Conservation (phyloP, 371 early-diverging fungal species). For the Chytridiales sp. region DNA sequence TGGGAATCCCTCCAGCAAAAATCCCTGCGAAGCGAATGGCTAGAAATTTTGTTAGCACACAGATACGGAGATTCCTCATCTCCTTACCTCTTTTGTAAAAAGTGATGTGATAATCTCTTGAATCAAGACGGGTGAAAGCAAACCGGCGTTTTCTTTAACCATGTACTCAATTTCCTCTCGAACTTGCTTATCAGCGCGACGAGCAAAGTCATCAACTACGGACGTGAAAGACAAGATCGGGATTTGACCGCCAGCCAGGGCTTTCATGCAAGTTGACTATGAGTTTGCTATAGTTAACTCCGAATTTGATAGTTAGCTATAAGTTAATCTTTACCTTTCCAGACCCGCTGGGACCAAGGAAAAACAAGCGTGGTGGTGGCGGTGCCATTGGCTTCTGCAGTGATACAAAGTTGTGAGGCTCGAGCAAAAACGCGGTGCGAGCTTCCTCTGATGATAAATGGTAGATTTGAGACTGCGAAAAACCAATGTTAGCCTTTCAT, state of each 20-base stretch:
- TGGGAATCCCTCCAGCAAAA: constrained; percentile 48
- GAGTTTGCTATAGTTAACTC: background rate
- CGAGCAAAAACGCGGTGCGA: constrained; percentile 34
- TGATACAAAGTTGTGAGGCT: constrained; percentile 43
- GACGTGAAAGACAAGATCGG: constrained; percentile 25
- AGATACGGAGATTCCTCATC: background rate
- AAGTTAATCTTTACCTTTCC: constrained; percentile 27
- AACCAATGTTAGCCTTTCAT: background rate
- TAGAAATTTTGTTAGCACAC: constrained; percentile 10
- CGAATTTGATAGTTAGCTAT: background rate
- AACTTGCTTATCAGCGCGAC: constrained; percentile 19
- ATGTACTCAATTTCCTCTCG: constrained; percentile 38
- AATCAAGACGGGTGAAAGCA: constrained; percentile 31
- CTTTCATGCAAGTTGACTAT: constrained; percentile 26
- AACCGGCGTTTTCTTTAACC: constrained; percentile 33
- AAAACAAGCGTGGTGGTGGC: constrained; percentile 50
- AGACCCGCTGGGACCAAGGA: constrained; percentile 41
- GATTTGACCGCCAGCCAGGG: constrained; percentile 19
- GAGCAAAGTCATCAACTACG: constrained; percentile 21
- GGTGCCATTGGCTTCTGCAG: constrained; percentile 17
- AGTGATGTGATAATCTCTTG: constrained; percentile 29
- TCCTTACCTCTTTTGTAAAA: constrained; percentile 31
- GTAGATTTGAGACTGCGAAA: constrained; percentile 34
- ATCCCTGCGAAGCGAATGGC: constrained; percentile 46
- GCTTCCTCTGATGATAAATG: constrained; percentile 41